Base-by-base conservation (phyloP, 768 basidiomycete genomes). In the Boletus sensibilis region DNA sequence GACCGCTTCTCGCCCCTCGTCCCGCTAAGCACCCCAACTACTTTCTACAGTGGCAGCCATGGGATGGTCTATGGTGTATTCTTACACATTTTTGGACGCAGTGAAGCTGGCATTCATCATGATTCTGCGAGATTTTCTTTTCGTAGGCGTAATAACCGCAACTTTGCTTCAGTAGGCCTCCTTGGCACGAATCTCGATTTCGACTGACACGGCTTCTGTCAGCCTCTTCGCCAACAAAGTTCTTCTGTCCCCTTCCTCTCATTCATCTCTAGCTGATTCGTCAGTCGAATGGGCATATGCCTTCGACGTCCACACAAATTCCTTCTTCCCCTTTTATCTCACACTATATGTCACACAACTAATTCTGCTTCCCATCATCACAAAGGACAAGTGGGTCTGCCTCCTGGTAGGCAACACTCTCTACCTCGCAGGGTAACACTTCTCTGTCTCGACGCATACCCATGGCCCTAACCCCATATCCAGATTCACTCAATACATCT, bases 291-390 rank as follows among this genome's bases (percentile, higher is more conserved):
- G 88, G 91, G 90, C 88, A 5, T 98, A 97, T 72, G 93, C 92
- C 13, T 96, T 98, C 66, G 96, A 98, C 71, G 90, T 98, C 16
- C 94, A 97, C 72, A 95, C 90, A 56, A 98, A 98, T 66, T 88
- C 94, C 4, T 98, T 98, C 79, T 96, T 98, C 74, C 94, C 94
- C 20, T 77, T 94, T 56, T 96, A 91, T 74, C 82, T 97, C 56
- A 88, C 90, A 11, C 82, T 97, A 52, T 97, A 97, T 70, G 77
- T 94, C 56, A 90, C 89, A 0, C 92, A 98, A 68, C 80, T 97
- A 12, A 85, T 95, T 59, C 79, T 98, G 12, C 82, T 92, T 2
- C 89, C 92, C 2, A 80, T 98, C 45, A 78, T 98, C 47, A 81
- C 91, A 38, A 84, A 83, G 65, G 85, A 86, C 63, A 92, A 90